Conservation (phyloP, 192 early-diverging fungal species). For the Coemansia aciculifera region DNA sequence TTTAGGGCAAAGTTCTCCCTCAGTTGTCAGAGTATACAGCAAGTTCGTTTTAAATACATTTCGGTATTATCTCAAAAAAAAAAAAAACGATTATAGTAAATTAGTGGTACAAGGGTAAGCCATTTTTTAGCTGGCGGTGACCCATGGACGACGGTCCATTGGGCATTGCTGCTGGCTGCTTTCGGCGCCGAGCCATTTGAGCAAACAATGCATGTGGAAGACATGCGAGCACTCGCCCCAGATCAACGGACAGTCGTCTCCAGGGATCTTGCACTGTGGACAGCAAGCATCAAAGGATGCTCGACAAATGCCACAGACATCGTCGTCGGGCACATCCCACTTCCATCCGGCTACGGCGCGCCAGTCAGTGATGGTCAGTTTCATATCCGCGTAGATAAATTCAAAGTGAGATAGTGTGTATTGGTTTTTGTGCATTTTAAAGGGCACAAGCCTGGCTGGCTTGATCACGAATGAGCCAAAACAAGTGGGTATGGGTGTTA, state of each 20-base stretch:
- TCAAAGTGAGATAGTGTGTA: too few species aligned
- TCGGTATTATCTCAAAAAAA: background rate
- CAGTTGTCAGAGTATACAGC: background rate
- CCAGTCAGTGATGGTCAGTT: conserved; percentile 61
- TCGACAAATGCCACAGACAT: conserved; percentile 92
- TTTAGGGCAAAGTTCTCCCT: conserved; percentile 5
- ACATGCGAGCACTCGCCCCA: conserved; percentile 91
- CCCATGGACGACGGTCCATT: conserved; percentile 84
- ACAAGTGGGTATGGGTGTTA: background rate
- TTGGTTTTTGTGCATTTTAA: background rate
- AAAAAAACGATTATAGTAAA: too few species aligned
- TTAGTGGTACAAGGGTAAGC: background rate
- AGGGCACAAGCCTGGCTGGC: background rate
- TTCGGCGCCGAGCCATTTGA: conserved; percentile 76
- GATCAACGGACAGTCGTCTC: conserved; percentile 83
- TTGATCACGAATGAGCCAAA: background rate
- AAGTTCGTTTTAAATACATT: background rate
- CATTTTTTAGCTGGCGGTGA: conserved; percentile 35
- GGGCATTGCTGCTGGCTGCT: conserved; percentile 78
- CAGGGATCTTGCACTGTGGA: conserved; percentile 79
- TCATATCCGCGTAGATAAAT: conserved; percentile 15
- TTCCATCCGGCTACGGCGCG: conserved; percentile 82
- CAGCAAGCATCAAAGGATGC: conserved; percentile 85
- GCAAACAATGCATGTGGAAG: conserved; percentile 93
- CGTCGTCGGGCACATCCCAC: conserved; percentile 80